Evolutionary conservation across 2,329 filamentous ascomycete genomes (phyloP).

Genomic region (Sporothrix euskadiensis): DNA sequence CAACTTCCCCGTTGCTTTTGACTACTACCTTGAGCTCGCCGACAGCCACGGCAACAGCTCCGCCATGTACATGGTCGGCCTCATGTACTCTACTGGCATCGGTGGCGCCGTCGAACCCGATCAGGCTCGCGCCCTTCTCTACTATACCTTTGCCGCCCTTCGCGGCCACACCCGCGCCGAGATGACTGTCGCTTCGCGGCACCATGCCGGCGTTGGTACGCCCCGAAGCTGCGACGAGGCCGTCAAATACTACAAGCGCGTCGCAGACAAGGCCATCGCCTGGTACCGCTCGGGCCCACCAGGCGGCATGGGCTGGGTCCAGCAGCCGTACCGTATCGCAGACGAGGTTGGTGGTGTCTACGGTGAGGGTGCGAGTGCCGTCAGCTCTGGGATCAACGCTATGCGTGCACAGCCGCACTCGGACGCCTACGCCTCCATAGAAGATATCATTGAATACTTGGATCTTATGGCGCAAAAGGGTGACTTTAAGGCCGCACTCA

Average conservation of each 20-base stretch:
- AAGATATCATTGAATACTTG: slow-evolving; percentile 92
- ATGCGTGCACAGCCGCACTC: slow-evolving; percentile 71
- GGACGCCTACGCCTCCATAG: slow-evolving; percentile 80
- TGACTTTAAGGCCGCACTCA: slow-evolving; percentile 83
- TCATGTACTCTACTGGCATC: slow-evolving; percentile 94
- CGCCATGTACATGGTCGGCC: slow-evolving; percentile 91
- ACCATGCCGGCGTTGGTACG: slow-evolving; percentile 82
- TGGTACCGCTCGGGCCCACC: slow-evolving; percentile 90
- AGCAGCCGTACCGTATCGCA: slow-evolving; percentile 80
- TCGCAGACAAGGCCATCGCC: slow-evolving; percentile 86
- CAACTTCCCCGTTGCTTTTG: slow-evolving; percentile 77
- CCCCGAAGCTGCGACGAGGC: slow-evolving; percentile 83
- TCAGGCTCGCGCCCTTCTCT: slow-evolving; percentile 87
- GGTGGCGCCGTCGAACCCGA: slow-evolving; percentile 78
- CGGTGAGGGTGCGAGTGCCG: slow-evolving; percentile 88
- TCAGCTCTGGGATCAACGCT: slow-evolving; percentile 82
- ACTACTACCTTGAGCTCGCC: slow-evolving; percentile 77
- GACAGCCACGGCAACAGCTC: slow-evolving; percentile 79
- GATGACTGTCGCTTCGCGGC: slow-evolving; percentile 88
- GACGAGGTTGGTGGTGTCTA: slow-evolving; percentile 92
- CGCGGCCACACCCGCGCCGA: slow-evolving; percentile 80
- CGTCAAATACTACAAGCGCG: slow-evolving; percentile 84
- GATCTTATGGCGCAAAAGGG: slow-evolving; percentile 89
- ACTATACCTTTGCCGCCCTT: slow-evolving; percentile 90
- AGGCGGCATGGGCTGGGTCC: slow-evolving; percentile 75